A percentile compares a stretch with the other conserved stretches of the same genome.
Evolutionary conservation across 306 rosid genomes (phyloP).

Genomic region (Lablab purpureus): DNA sequence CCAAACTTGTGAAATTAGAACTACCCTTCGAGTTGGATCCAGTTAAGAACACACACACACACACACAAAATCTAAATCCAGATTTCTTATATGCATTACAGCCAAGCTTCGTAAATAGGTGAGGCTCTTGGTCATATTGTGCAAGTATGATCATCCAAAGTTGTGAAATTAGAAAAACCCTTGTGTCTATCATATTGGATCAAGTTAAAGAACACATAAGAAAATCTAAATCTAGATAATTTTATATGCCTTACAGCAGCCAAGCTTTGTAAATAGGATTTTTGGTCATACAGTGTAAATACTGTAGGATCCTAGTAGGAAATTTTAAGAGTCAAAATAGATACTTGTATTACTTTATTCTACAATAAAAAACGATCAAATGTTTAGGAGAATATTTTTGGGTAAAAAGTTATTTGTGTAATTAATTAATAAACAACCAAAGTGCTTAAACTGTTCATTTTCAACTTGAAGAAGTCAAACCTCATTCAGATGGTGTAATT

Average conservation of each 20-base stretch:
- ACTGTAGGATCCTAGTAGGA: not conserved
- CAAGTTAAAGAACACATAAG: not conserved
- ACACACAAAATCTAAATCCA: not conserved
- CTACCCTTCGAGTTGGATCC: constrained; percentile 12
- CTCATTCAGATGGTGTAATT: not conserved
- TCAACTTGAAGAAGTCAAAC: not conserved
- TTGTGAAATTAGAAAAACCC: not conserved
- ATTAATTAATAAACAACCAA: not conserved
- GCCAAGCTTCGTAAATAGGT: not conserved
- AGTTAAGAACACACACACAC: not conserved
- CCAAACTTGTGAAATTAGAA: not conserved
- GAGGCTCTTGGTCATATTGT: not conserved
- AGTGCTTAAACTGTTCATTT: not conserved
- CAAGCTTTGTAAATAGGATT: not conserved
- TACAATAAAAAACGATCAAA: not conserved
- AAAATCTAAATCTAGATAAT: not conserved
- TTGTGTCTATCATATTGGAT: not conserved
- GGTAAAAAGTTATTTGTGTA: not conserved
- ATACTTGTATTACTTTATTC: not conserved
- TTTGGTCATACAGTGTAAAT: not conserved
- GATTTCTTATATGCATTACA: not conserved
- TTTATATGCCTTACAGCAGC: not conserved
- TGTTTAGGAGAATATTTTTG: not conserved
- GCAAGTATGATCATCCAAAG: not conserved
- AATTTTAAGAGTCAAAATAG: not conserved